Evolutionary conservation across 2,329 filamentous ascomycete genomes (phyloP).

Genomic region (Tolypocladium endophyticum): DNA sequence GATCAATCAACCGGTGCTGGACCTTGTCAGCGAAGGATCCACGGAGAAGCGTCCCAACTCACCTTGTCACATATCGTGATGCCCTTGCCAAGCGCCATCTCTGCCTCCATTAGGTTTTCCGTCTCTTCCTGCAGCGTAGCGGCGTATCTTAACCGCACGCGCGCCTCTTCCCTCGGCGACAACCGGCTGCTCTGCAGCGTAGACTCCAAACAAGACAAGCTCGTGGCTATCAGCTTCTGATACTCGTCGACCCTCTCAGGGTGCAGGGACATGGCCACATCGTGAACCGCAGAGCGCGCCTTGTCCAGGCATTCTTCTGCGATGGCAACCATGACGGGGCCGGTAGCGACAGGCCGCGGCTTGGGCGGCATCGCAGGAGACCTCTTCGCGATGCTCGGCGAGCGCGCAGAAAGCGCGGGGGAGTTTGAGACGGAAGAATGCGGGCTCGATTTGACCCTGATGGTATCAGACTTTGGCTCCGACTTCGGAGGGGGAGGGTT

Average conservation of each 20-base stretch:
- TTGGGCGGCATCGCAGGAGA: conserved; percentile 31
- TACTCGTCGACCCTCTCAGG: conserved; percentile 49
- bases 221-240: conserved; percentile 61
- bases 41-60: conserved; percentile 4
- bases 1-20: conserved; percentile 37
- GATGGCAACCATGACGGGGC: conserved; percentile 55
- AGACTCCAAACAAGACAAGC: conserved; percentile 61
- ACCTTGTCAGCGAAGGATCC: conserved; percentile 1
- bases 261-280: conserved; percentile 27
- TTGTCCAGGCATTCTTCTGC: conserved; percentile 66
- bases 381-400: conserved; percentile 28
- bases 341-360: conserved; percentile 35
- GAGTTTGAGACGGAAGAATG: conserved; percentile 29
- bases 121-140: conserved; percentile 65
- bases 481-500: conserved; percentile 3
- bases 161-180: conserved; percentile 56
- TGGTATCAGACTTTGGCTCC: conserved; percentile 6
- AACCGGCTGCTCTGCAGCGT: conserved; percentile 52
- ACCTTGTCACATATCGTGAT: conserved; percentile 59
- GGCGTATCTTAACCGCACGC: conserved; percentile 60
- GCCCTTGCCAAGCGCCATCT: conserved; percentile 61
- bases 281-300: conserved; percentile 46
- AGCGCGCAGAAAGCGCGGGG: conserved; percentile 27
- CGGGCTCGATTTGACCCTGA: conserved; percentile 23
- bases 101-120: conserved; percentile 62